Evolutionary conservation across 2,329 filamentous ascomycete species (phyloP).

Genomic region (Hansfordia pulvinata): DNA sequence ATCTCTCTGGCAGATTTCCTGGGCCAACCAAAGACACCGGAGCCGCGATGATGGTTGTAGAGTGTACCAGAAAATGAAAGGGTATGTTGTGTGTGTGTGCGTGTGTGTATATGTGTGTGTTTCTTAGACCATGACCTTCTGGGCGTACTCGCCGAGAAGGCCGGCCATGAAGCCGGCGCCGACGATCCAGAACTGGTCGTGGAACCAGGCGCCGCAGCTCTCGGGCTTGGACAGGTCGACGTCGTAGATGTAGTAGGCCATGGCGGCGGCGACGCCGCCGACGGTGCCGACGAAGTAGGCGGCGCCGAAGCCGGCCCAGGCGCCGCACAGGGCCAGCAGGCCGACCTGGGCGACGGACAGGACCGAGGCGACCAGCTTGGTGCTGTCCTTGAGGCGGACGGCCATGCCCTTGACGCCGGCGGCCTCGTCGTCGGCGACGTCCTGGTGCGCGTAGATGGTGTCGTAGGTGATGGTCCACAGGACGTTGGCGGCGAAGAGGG

Average conservation of each 20-base stretch:
- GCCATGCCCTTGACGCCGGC: slow-evolving; percentile 20
- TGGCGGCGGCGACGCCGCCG: slow-evolving; percentile 2
- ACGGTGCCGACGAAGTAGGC: slow-evolving; percentile 5
- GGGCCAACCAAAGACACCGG: no score
- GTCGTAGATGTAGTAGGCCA: slow-evolving; percentile 7
- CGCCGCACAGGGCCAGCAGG: slow-evolving; percentile 4
- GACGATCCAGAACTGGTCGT: slow-evolving; percentile 6
- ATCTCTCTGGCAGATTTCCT: no score
- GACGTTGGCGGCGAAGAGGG: slow-evolving; percentile 9
- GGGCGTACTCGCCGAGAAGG: slow-evolving; percentile 4
- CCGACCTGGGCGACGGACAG: slow-evolving; percentile 3
- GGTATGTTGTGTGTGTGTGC: no score
- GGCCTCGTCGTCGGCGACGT: slow-evolving; percentile 19
- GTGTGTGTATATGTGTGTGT: no score
- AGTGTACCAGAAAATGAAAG: no score
- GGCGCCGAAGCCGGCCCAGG: slow-evolving; percentile 2
- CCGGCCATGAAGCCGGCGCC: slow-evolving; percentile 4
- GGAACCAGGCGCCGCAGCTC: slow-evolving; percentile 6
- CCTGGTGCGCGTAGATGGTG: slow-evolving; percentile 21
- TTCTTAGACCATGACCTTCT: slow-evolving; percentile 2
- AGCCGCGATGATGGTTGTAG: no score
- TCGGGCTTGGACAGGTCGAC: slow-evolving; percentile 3
- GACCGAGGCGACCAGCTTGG: slow-evolving; percentile 1
- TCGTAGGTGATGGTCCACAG: slow-evolving; percentile 19
- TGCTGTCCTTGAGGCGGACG: slow-evolving; percentile 7